Base-by-base conservation (phyloP, 2,329 filamentous ascomycete genomes). In the Pseudogymnoascus sp. region DNA sequence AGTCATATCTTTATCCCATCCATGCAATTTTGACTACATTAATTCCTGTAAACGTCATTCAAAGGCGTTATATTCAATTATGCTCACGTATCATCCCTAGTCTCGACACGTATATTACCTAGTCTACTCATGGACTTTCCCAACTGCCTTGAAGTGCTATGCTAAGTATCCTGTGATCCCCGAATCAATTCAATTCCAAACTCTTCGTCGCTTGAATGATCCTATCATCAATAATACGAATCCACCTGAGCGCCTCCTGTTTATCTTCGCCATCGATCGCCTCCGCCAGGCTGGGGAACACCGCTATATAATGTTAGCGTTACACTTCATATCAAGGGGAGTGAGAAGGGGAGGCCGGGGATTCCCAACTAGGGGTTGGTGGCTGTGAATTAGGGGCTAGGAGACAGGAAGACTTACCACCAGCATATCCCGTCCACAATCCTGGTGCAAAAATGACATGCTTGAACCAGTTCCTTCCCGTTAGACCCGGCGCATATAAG, bases 391-490 rank as follows among this genome's bases (percentile, higher is more conserved):
- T 75, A 60, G 79, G 82, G 71, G 87, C 85, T 4, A 86, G 80
- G n/a, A 87, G 73, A 1, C 84, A 83, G 1, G 85, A 85, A 67
- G 83, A 87, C 7, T 84, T 86, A 3, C 82, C 85, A 2, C 92
- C 92, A 0, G 91, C 79, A 74, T 97, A 97, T 0, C 92, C 92
- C 0, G 91, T 96, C 91, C 92, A 96, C 58, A 93, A 73, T 0
- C 92, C 92, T 0, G 92, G 92, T 1, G 92, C 92, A 74, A 95
- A 97, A 1, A 97, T 88, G 2, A 96, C 88, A 70, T 97, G 93
- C 77, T 97, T 97, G 78, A 93, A 97, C 92, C 92, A 97, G 25
- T 79, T 78, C 64, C 93, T 79, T 1, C 85, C 85, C 72, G 96
- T 92, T 18, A 97, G 76, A 0, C 93, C 93, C 2, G 82, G 79